Evolutionary conservation across 1,139 yeast species (phyloP), one percentile per base, ranked within the genome.

Genomic region (Kazachstania sp.): DNA sequence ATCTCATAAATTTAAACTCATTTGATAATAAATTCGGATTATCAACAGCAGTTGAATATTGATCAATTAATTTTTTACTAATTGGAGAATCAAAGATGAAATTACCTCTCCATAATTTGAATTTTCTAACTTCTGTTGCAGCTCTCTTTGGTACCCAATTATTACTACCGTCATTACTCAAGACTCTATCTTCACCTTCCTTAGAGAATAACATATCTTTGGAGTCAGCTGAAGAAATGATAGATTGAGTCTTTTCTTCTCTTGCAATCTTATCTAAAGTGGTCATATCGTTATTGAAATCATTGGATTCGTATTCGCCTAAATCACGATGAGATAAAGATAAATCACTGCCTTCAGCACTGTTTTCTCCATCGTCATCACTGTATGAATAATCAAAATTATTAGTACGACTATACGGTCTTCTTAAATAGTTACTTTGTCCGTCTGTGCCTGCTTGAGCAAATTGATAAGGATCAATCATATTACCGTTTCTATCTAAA

Each of bases 1-100:
- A 77, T 55, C 84, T 76, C 95, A 94, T 77, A 63, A 79, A 79
- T 57, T 86, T 74, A 71, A 83, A 79, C 68, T 87, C 87, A 58
- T 86, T 82, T 37, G 86, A 73, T 56, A 81, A 79, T 52, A 66
- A 57, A 49, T 74, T 47, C 61, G 69, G 60, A 66, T 71, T 61
- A 59, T 71, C 64, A 18, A 59, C 58, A 3, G 60, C 62, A 2
- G 48, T 44, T 56, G 69, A 43, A 72, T 77, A 62, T 66, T 68
- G 77, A 71, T 69, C 72, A 59, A 78, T 59, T 51, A 81, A 70
- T 26, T 75, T 68, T 52, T 75, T 73, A 48, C 83, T 83, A 26
- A 75, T 79, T 20, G 83, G 85, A 44, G 83, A 80, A 63, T 81
- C 86, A 51, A 81, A 72, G 34, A 80, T 77, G 59, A 79, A 79